These are phyloP conservation scores for Anisodus acutangulus DNA, from an alignment of 257 asterid genomes.

Conservation along the genomic window DNA sequence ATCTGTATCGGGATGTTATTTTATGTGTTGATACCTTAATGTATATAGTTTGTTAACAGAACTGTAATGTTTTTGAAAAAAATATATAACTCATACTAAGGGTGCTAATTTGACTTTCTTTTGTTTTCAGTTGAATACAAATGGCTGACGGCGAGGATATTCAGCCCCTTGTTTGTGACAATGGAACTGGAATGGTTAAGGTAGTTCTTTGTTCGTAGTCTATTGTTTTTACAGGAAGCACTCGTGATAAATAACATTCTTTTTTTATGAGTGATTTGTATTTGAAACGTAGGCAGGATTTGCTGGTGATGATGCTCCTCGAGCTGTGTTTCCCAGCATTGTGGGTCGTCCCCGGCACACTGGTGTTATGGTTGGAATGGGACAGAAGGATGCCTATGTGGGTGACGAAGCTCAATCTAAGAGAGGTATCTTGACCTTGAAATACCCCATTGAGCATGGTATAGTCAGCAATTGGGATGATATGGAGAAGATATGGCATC, in stretches of 20 bases:
- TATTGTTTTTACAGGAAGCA: background rate
- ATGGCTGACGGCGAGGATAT: conserved; percentile 52
- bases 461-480: conserved; percentile 60
- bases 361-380: conserved; percentile 64
- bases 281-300: conserved; percentile 46
- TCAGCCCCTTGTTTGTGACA: conserved; percentile 53
- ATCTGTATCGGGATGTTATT: background rate
- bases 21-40: background rate
- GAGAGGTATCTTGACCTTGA: conserved; percentile 58
- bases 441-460: conserved; percentile 57
- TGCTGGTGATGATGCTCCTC: conserved; percentile 61
- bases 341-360: conserved; percentile 59
- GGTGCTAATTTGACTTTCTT: background rate
- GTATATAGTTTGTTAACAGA: background rate
- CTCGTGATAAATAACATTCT: background rate
- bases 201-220: conserved; percentile 11
- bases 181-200: conserved; percentile 57
- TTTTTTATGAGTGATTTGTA: background rate
- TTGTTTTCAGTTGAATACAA: conserved; percentile 29
- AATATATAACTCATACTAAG: no score
- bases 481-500: conserved; percentile 62
- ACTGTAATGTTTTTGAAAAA: background rate
- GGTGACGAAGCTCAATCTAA: conserved; percentile 60
- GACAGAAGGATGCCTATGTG: conserved; percentile 58
- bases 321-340: conserved; percentile 58